These are phyloP conservation scores for Penicillium aurantiogriseum DNA, from an alignment of 2,329 filamentous ascomycete species.

Conservation along the genomic window DNA sequence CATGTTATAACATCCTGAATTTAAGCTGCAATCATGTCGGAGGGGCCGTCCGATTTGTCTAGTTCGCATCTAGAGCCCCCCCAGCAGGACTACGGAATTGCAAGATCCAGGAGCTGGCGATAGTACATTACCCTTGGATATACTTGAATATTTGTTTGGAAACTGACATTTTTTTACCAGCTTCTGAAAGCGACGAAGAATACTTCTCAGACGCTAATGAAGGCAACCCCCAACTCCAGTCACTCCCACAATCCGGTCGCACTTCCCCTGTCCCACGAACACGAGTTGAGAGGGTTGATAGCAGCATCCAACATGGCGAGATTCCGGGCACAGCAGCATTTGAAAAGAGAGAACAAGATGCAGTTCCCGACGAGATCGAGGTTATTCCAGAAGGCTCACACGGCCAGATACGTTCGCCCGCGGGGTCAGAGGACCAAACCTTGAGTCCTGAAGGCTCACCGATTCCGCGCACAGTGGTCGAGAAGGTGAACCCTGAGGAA, in stretches of 20 bases:
- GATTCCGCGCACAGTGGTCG: conserved; percentile 60
- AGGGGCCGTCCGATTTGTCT: conserved; percentile 37
- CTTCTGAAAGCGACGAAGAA: conserved; percentile 56
- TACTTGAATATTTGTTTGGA: background rate
- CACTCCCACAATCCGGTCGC: conserved; percentile 41
- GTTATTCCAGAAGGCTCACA: conserved; percentile 50
- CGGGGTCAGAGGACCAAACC: conserved; percentile 44
- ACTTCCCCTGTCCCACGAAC: conserved; percentile 59
- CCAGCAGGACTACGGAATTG: conserved; percentile 55
- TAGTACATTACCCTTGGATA: conserved; percentile 39
- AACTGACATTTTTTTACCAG: conserved; percentile 26
- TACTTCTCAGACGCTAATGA: conserved; percentile 67
- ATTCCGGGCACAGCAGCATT: conserved; percentile 62
- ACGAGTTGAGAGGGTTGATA: conserved; percentile 63
- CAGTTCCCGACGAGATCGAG: conserved; percentile 64
- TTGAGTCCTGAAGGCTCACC: conserved; percentile 52
- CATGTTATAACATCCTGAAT: conserved; percentile 26
- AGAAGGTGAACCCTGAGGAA: conserved; percentile 57
- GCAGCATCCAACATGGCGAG: conserved; percentile 58
- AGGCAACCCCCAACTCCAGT: conserved; percentile 44
- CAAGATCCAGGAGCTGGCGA: conserved; percentile 59
- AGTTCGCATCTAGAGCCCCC: conserved; percentile 51
- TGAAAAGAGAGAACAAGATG: conserved; percentile 57
- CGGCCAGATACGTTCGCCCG: conserved; percentile 42
- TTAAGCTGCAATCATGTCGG: conserved; percentile 35